Conservation (phyloP, 2,329 filamentous ascomycete genomes). For the Allantophomopsis lycopodina region DNA sequence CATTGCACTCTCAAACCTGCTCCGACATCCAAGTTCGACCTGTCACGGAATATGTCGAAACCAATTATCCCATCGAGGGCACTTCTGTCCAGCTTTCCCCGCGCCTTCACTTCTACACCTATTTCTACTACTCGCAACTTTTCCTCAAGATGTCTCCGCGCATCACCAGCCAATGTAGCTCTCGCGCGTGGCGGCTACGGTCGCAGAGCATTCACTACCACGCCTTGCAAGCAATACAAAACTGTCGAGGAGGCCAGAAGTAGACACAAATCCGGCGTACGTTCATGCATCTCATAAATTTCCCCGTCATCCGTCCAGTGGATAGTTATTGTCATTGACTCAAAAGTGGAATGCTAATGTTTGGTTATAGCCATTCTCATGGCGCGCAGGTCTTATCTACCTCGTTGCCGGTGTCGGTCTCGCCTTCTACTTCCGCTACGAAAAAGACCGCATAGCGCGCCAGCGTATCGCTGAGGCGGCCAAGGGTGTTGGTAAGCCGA, state of each 20-base stretch:
- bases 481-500: slow-evolving; percentile 85
- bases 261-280: slow-evolving; percentile 16
- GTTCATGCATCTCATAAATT: slow-evolving; percentile 1
- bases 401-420: slow-evolving; percentile 63
- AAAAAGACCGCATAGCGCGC: slow-evolving; percentile 83
- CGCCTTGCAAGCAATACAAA: slow-evolving; percentile 11
- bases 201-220: slow-evolving; percentile 7
- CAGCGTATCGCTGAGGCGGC: slow-evolving; percentile 81
- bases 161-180: slow-evolving; percentile 2
- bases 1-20: too few relatives aligned
- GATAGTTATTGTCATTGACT: too few relatives aligned
- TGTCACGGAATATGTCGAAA: slow-evolving; percentile 10
- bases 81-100: slow-evolving; percentile 10
- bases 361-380: slow-evolving; percentile 66
- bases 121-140: background rate
- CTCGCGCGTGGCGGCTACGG: background rate
- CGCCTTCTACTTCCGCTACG: slow-evolving; percentile 82
- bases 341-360: background rate
- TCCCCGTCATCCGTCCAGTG: background rate
- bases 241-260: slow-evolving; percentile 18
- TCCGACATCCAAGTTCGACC: too few relatives aligned
- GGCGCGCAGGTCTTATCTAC: slow-evolving; percentile 81
- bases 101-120: background rate
- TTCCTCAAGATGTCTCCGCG: slow-evolving; percentile 5
- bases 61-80: slow-evolving; percentile 9